Base-by-base conservation (phyloP, 305 asterid species). In the Solanum aculeatissimum region DNA sequence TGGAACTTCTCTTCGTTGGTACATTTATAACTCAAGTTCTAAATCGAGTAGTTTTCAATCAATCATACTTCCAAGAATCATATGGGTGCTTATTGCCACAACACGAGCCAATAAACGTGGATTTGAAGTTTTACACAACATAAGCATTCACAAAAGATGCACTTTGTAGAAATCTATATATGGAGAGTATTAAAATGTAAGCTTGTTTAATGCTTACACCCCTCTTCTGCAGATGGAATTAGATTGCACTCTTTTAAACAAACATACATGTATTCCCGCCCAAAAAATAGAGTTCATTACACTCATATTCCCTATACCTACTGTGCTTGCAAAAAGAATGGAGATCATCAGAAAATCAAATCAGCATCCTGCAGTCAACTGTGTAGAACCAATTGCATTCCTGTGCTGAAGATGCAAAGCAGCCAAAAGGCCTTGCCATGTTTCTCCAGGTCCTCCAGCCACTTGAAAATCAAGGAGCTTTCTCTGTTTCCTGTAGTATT, bases 391-490 rank as follows among this genome's bases (percentile, higher is more conserved):
- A 78, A 78, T 66, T 53, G 32, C 88, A 85, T 83, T 91, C 89
- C 89, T 87, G 88, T 93, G 94, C 86, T 89, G 94, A 85, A 96
- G 97, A 89, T 95, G 98, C 90, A 96, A 86, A 70, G 98, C 96
- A 78, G 97, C 95, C 91, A 96, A 89, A 70, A 96, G 95, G 71
- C 98, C 95, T 84, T 92, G 93, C 98, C 98, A 96, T 69, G 95
- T 86, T 68, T 95, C 98, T 51, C 91, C 95, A 43, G 96, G 93
- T 47, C 91, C 93, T 65, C 92, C 96, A 5, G 92, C 92, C 83
- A 94, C 94, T 66, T 91, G 92, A 89, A 94, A 95, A 86, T 94
- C 92, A 1, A 96, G 89, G 87, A 95, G 97, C 91, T 96, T 96
- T 92, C 89, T 90, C 90, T 92, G 98, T 68, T 91, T 89, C 92